Evolutionary conservation across 768 basidiomycete genomes (phyloP).

Genomic region (Tulasnella sp.): DNA sequence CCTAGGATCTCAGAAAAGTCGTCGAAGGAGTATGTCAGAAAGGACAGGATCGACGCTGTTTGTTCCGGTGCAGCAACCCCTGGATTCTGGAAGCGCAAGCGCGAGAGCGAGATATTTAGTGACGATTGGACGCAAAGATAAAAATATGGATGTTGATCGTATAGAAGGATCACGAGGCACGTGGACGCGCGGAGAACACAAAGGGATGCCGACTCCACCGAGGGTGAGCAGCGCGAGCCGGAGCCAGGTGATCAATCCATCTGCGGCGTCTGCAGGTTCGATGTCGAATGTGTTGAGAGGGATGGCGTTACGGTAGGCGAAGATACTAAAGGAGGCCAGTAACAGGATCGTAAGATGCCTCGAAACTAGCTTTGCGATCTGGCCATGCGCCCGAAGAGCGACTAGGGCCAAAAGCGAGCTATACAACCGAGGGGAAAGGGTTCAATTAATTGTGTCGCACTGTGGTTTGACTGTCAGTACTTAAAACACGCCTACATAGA

Average conservation of each 20-base stretch:
- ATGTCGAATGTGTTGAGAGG: slow-evolving; percentile 47
- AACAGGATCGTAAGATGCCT: slow-evolving; percentile 41
- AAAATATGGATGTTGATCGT: too few relatives aligned
- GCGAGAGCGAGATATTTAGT: background rate
- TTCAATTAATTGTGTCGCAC: too few relatives aligned
- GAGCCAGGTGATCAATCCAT: slow-evolving; percentile 42
- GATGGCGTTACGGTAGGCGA: slow-evolving; percentile 34
- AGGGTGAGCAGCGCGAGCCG: slow-evolving; percentile 38
- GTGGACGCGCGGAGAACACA: slow-evolving; percentile 46
- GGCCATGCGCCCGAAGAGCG: slow-evolving; percentile 30
- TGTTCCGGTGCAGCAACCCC: slow-evolving; percentile 36
- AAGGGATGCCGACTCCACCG: slow-evolving; percentile 40
- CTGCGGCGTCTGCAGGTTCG: slow-evolving; percentile 36
- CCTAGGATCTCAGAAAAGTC: slow-evolving; percentile 39
- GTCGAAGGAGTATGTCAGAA: slow-evolving; percentile 40
- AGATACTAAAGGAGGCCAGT: slow-evolving; percentile 38
- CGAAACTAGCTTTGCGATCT: slow-evolving; percentile 30
- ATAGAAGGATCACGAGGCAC: slow-evolving; percentile 46
- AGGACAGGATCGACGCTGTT: slow-evolving; percentile 37
- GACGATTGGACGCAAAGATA: too few relatives aligned
- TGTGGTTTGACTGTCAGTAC: too few relatives aligned
- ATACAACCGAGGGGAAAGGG: too few relatives aligned
- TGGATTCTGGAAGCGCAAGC: slow-evolving; percentile 27
- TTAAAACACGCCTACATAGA: too few relatives aligned
- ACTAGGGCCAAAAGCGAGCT: slow-evolving; percentile 35